A percentile compares a stretch with the other conserved stretches of the same genome.
phyloP scores from a whole-genome alignment of 2,329 filamentous ascomycete genomes.

The Chrysoporthe puriensis region DNA sequence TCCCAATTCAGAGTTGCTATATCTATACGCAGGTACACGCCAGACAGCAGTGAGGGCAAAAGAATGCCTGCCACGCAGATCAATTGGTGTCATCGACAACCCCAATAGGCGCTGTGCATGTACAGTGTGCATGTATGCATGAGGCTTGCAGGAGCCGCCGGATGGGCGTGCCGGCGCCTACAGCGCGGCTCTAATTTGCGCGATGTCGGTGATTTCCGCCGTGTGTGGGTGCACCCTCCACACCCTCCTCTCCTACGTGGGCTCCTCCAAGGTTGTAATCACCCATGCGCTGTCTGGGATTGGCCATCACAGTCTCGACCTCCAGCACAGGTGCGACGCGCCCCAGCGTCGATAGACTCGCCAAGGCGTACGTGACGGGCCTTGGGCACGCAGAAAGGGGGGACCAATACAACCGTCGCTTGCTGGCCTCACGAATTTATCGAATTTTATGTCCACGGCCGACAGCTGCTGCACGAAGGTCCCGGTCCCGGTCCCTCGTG shows the following conservation, averaged over 20 bases:
- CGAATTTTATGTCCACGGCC: not conserved
- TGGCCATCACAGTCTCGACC: slow-evolving; percentile 3
- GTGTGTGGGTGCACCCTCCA: not conserved
- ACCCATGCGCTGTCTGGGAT: slow-evolving; percentile 4
- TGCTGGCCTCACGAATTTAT: not conserved
- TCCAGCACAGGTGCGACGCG: slow-evolving; percentile 13
- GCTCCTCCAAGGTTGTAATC: not conserved
- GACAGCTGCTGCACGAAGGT: not conserved
- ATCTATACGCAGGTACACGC: not conserved
- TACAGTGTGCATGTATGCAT: not conserved
- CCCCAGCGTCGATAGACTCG: not conserved
- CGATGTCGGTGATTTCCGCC: not conserved
- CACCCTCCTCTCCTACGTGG: not conserved
- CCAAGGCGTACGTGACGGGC: not conserved
- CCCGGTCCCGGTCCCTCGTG: not conserved
- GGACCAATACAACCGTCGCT: not conserved
- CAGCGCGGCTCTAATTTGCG: slow-evolving; percentile 25
- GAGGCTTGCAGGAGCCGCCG: not conserved
- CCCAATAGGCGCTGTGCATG: not conserved
- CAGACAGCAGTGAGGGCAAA: not conserved
- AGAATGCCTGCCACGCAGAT: not conserved
- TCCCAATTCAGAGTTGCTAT: too few species aligned
- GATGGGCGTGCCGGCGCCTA: slow-evolving; percentile 16
- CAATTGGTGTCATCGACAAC: not conserved
- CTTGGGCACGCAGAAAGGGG: not conserved